Percentiles rank a stretch among this genome's conserved stretches.
Conservation (phyloP, 2,329 filamentous ascomycete genomes). For the Phyllachora maydis region DNA sequence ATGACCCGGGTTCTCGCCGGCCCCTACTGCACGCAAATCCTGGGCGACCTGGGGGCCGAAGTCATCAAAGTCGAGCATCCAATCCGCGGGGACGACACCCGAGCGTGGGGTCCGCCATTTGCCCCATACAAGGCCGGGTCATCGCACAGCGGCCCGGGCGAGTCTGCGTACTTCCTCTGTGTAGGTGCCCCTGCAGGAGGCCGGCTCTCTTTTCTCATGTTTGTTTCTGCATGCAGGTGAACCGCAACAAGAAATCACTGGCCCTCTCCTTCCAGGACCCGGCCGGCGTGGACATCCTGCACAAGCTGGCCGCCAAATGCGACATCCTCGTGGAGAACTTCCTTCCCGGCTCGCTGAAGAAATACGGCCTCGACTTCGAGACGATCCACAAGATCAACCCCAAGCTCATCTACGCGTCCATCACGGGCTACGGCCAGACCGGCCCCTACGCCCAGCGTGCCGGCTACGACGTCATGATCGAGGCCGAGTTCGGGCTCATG, state of each 20-base stretch:
- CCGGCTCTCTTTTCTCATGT: not conserved
- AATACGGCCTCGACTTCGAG: slow-evolving; percentile 79
- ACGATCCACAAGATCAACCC: slow-evolving; percentile 69
- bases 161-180: slow-evolving; percentile 85
- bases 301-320: slow-evolving; percentile 63
- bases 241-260: slow-evolving; percentile 92
- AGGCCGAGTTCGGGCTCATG: slow-evolving; percentile 96
- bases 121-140: slow-evolving; percentile 50
- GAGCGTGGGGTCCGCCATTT: slow-evolving; percentile 92
- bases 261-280: slow-evolving; percentile 78
- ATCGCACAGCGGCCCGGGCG: slow-evolving; percentile 48
- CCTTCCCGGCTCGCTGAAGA: slow-evolving; percentile 70
- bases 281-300: slow-evolving; percentile 67
- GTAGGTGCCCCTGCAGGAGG: slow-evolving; percentile 34
- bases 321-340: slow-evolving; percentile 97
- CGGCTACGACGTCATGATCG: slow-evolving; percentile 98
- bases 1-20: slow-evolving; percentile 94
- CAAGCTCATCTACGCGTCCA: slow-evolving; percentile 75
- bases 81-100: slow-evolving; percentile 73
- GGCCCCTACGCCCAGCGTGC: slow-evolving; percentile 74
- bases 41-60: slow-evolving; percentile 89
- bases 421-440: slow-evolving; percentile 92
- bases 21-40: slow-evolving; percentile 90
- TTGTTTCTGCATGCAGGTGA: slow-evolving; percentile 40
- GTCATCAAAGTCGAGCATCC: slow-evolving; percentile 97